Evolutionary conservation across 2,329 filamentous ascomycete species (phyloP).

Genomic region (Aspergillus glaucus): DNA sequence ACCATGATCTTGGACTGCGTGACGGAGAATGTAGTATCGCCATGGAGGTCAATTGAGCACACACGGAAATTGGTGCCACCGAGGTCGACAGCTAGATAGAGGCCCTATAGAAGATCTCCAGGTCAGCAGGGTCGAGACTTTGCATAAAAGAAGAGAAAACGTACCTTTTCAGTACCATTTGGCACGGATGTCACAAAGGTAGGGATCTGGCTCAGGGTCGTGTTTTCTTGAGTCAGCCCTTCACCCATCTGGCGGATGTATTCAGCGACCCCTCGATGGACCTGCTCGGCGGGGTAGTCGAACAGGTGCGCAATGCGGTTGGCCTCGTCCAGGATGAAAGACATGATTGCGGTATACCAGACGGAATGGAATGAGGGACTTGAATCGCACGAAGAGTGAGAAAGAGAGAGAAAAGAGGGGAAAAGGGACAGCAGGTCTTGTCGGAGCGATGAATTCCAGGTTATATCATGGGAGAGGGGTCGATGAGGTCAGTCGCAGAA

Average conservation of each 20-base stretch:
- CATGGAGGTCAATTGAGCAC: constrained; percentile 88
- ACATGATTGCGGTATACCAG: constrained; percentile 15
- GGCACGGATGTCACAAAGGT: constrained; percentile 94
- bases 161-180: constrained; percentile 94
- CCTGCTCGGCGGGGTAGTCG: constrained; percentile 69
- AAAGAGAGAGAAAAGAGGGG: constrained; percentile 1
- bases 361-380: not conserved
- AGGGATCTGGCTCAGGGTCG: constrained; percentile 88
- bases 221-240: constrained; percentile 69
- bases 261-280: constrained; percentile 75
- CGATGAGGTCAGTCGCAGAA: constrained; percentile 26
- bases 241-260: constrained; percentile 85
- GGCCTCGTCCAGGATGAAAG: constrained; percentile 58
- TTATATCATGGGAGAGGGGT: constrained; percentile 13
- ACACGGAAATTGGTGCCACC: constrained; percentile 98
- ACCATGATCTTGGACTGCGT: constrained; percentile 90
- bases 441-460: not conserved
- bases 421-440: not conserved
- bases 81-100: constrained; percentile 95
- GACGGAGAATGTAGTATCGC: constrained; percentile 89
- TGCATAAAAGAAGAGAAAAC: constrained; percentile 3
- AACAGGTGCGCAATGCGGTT: constrained; percentile 77
- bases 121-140: not conserved
- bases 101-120: constrained; percentile 53
- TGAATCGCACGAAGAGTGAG: not conserved